Conservation (phyloP, 148 eudicot genomes). For the Polygonum aviculare region DNA sequence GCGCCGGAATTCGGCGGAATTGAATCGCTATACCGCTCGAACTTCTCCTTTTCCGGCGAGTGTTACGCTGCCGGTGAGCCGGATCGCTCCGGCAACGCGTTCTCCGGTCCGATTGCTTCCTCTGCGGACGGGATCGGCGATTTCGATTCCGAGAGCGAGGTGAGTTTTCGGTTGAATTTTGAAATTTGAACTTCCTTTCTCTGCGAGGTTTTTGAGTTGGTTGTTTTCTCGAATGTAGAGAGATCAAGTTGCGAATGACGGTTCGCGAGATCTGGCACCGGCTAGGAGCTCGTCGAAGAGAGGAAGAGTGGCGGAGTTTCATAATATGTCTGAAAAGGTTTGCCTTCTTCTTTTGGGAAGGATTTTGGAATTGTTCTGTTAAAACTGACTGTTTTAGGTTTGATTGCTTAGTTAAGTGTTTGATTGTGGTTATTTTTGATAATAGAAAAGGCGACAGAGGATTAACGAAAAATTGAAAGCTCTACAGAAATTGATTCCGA, state of each 20-base stretch:
- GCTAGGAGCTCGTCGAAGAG: conserved; percentile 56
- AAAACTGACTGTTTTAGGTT: not conserved
- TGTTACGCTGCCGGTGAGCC: conserved; percentile 15
- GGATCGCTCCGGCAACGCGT: not conserved
- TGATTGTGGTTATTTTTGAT: conserved; percentile 18
- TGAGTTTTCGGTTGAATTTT: not conserved
- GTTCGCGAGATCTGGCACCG: conserved; percentile 21
- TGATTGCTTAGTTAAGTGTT: not conserved
- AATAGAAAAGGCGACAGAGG: conserved; percentile 76
- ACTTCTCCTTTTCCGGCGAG: not conserved
- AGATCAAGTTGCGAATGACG: conserved; percentile 15
- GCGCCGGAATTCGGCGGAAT: not conserved
- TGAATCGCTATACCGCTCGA: not conserved
- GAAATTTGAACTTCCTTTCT: not conserved
- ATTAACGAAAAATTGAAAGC: conserved; percentile 84
- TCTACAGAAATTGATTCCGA: conserved; percentile 74
- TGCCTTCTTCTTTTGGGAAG: not conserved
- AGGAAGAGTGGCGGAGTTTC: conserved; percentile 72
- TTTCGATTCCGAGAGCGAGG: conserved; percentile 39
- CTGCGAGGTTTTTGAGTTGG: not conserved
- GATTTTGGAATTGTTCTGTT: not conserved
- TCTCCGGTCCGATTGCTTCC: conserved; percentile 1
- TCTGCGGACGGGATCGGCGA: conserved; percentile 28
- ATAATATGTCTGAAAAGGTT: conserved; percentile 86
- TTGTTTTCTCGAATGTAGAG: not conserved